Evolutionary conservation across 306 rosid species (phyloP), one percentile per base, ranked within the genome.

Genomic region (Cucurbita moschata): DNA sequence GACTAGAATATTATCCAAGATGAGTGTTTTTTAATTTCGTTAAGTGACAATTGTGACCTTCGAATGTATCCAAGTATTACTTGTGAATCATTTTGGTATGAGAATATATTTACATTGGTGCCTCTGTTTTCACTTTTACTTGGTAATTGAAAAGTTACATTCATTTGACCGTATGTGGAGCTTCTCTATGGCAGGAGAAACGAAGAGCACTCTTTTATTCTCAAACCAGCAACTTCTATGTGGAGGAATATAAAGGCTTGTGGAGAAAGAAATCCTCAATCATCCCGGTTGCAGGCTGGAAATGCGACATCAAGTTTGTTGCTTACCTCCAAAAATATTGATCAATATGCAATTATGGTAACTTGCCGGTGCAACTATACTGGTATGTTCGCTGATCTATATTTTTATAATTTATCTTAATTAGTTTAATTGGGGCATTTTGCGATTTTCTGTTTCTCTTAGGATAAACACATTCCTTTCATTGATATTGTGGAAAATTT

Each of bases 201-300:
- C 38, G 97, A 94, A 82, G 95, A 91, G 75, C 99, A 94, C 80
- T 94, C 97, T 78, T 94, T 89, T 83, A 88, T 94, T 71, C 89
- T 94, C 78, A 94, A 86, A 82, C 96, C 94, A 69, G 87, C 85
- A 74, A 83, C 83, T 76, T 77, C 96, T 75, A 49, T 73, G 74
- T 79, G 83, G 88, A 91, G 88, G 83, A 87, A 63, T 77, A 71
- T 84, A 58, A 83, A 88, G 80, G 60, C 75, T 76, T 82, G 57
- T 50, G 79, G 82, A 70, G 87, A 88, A 82, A 88, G 77, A 84
- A 84, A 79, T 61, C 84, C 83, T 23, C 91, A 57, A 21, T 77
- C 69, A 64, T 87, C 89, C 50, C 88, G 84, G 71, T 26, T 47
- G 14, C 82, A 61, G 64, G 61, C 81, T 82, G 81, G 79, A 82